phyloP scores from a whole-genome alignment of 2,329 filamentous ascomycete species.

The Colletotrichum sp. region DNA sequence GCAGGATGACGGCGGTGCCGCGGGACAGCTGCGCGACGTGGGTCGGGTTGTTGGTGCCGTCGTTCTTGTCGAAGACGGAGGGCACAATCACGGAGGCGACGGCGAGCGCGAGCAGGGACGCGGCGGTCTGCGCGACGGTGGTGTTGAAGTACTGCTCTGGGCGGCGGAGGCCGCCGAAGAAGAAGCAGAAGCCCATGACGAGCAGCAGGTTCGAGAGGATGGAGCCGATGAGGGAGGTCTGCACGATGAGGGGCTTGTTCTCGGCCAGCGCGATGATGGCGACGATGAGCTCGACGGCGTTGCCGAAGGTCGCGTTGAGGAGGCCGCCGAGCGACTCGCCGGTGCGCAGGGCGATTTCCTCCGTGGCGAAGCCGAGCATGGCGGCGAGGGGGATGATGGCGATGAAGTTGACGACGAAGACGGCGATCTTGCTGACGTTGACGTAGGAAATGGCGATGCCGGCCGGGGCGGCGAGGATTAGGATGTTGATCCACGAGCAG shows the following conservation, averaged over 20 bases:
- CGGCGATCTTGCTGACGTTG: conserved; percentile 59
- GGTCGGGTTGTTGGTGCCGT: conserved; percentile 37
- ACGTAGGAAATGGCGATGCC: conserved; percentile 79
- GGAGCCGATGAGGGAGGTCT: conserved; percentile 89
- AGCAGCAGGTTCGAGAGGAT: conserved; percentile 91
- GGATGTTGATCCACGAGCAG: conserved; percentile 85
- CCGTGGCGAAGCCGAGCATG: conserved; percentile 86
- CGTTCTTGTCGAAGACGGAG: conserved; percentile 75
- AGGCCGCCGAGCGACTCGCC: conserved; percentile 89
- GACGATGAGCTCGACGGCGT: conserved; percentile 89
- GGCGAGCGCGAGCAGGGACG: conserved; percentile 78
- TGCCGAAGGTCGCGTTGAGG: conserved; percentile 91
- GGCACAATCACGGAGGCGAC: conserved; percentile 87
- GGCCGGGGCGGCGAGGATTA: conserved; percentile 78
- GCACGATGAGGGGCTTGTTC: conserved; percentile 80
- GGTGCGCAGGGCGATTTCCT: conserved; percentile 82
- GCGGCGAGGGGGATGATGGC: conserved; percentile 90
- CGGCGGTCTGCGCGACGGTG: conserved; percentile 88
- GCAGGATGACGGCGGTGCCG: conserved; percentile 78
- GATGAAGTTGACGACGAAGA: conserved; percentile 92
- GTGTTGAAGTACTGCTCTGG: conserved; percentile 89
- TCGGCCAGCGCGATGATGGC: conserved; percentile 82
- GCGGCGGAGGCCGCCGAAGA: conserved; percentile 81
- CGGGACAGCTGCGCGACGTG: conserved; percentile 71
- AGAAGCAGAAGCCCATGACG: conserved; percentile 92